Evolutionary conservation across 140 eudicot genomes (phyloP).

Genomic region (Stevia rebaudiana): DNA sequence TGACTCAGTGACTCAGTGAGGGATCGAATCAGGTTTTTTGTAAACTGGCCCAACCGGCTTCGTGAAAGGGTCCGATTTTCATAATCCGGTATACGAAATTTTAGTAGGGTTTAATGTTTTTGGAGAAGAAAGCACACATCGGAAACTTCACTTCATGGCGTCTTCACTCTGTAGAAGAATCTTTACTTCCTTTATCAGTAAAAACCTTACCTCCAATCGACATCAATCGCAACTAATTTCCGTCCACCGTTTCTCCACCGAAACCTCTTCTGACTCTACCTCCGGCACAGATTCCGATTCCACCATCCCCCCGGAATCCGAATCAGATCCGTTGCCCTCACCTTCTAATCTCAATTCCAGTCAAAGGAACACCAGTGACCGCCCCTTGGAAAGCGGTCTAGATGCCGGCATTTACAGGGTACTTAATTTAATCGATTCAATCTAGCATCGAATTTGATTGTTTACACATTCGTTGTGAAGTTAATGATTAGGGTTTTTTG

Average conservation of each 20-base stretch:
- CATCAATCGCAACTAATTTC: constrained; percentile 16
- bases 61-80: background rate
- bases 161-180: constrained; percentile 49
- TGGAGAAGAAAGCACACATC: background rate
- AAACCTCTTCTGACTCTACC: constrained; percentile 19
- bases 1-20: too few species aligned
- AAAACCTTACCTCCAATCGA: constrained; percentile 13
- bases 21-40: too few species aligned
- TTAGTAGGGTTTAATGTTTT: constrained; percentile 26
- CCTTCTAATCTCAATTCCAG: constrained; percentile 28
- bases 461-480: background rate
- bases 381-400: constrained; percentile 70
- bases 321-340: constrained; percentile 25
- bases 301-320: constrained; percentile 31
- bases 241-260: constrained; percentile 31
- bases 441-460: background rate
- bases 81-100: background rate
- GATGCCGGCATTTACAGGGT: constrained; percentile 87
- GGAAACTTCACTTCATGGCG: constrained; percentile 28
- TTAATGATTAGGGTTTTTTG: background rate
- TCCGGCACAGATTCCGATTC: constrained; percentile 31
- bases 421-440: background rate
- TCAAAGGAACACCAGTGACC: constrained; percentile 25
- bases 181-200: constrained; percentile 25
- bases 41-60: background rate